A percentile compares a stretch with the other conserved stretches of the same genome.
Evolutionary conservation across 2,329 filamentous ascomycete species (phyloP).

Genomic region (Epichloe scottii): DNA sequence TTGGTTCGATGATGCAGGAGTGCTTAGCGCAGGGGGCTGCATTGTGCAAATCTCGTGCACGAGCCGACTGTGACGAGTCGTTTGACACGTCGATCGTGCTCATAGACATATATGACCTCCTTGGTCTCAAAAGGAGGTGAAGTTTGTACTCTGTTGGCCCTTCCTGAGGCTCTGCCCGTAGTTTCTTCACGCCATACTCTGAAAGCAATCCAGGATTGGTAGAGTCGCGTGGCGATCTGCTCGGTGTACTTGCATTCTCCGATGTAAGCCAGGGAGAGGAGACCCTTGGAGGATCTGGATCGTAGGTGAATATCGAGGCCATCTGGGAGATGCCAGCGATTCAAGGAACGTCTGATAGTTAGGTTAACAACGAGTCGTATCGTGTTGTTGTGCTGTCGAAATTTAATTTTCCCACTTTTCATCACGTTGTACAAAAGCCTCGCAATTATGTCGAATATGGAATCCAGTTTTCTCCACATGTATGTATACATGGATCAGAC

Average conservation of each 20-base stretch:
- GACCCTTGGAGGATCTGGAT: conserved; percentile 75
- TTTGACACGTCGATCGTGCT: conserved; percentile 37
- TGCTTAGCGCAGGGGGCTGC: conserved; percentile 15
- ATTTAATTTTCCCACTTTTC: neutral
- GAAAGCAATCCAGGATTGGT: conserved; percentile 31
- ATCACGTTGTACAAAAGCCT: neutral
- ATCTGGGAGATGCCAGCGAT: conserved; percentile 29
- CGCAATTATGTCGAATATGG: neutral
- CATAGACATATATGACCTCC: conserved; percentile 59
- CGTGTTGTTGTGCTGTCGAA: neutral
- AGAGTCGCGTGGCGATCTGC: conserved; percentile 19
- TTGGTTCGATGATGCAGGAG: conserved; percentile 41
- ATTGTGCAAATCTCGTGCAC: conserved; percentile 3
- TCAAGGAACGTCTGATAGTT: neutral
- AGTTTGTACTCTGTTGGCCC: conserved; percentile 96
- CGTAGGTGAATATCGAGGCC: conserved; percentile 95
- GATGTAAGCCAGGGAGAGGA: conserved; percentile 78
- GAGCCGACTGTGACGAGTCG: conserved; percentile 2
- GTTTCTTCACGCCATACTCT: conserved; percentile 56
- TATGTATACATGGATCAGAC: too few relatives aligned
- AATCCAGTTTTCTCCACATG: too few relatives aligned
- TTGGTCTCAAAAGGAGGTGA: conserved; percentile 70
- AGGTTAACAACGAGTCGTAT: neutral
- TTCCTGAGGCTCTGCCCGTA: conserved; percentile 85
- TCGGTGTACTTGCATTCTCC: conserved; percentile 23